Percentiles rank a stretch among this genome's conserved stretches.
Evolutionary conservation across 2,329 filamentous ascomycete species (phyloP).

Genomic region (Aureobasidium mangrovei): DNA sequence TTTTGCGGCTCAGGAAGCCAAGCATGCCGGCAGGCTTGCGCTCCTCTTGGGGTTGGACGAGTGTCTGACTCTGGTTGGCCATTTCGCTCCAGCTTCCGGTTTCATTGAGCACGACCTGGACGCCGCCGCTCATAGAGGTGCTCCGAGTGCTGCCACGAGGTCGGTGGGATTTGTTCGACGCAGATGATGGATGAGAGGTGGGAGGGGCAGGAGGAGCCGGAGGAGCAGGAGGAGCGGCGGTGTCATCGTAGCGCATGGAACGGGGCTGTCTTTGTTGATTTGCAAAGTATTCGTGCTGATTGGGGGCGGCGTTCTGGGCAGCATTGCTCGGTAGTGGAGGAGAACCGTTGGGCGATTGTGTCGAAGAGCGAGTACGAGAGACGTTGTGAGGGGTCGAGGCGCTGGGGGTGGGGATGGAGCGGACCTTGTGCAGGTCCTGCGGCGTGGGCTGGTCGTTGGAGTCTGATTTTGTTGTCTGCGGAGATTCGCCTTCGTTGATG

Average conservation of each 20-base stretch:
- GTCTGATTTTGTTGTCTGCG: neutral
- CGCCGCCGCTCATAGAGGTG: constrained; percentile 69
- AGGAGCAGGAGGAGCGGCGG: constrained; percentile 16
- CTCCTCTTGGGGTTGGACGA: constrained; percentile 47
- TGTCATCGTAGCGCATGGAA: constrained; percentile 24
- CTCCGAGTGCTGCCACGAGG: constrained; percentile 58
- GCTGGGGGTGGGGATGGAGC: constrained; percentile 25
- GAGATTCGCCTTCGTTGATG: neutral
- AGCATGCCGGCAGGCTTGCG: constrained; percentile 71
- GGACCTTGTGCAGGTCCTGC: constrained; percentile 16
- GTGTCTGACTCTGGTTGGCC: constrained; percentile 70
- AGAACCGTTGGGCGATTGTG: constrained; percentile 40
- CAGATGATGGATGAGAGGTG: constrained; percentile 21
- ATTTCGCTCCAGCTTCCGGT: constrained; percentile 86
- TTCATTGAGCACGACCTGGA: constrained; percentile 86
- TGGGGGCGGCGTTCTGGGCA: neutral
- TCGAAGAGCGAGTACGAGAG: constrained; percentile 34
- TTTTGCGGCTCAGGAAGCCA: constrained; percentile 81
- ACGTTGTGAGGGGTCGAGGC: constrained; percentile 32
- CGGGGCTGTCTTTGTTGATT: constrained; percentile 17
- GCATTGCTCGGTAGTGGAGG: constrained; percentile 32
- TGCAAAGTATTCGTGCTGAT: constrained; percentile 22
- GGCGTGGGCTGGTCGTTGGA: neutral
- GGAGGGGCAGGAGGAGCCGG: constrained; percentile 18
- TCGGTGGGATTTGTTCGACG: constrained; percentile 28